These are phyloP conservation scores for Hysterium pulicare DNA, from an alignment of 2,329 filamentous ascomycete genomes.

Conservation along the genomic window DNA sequence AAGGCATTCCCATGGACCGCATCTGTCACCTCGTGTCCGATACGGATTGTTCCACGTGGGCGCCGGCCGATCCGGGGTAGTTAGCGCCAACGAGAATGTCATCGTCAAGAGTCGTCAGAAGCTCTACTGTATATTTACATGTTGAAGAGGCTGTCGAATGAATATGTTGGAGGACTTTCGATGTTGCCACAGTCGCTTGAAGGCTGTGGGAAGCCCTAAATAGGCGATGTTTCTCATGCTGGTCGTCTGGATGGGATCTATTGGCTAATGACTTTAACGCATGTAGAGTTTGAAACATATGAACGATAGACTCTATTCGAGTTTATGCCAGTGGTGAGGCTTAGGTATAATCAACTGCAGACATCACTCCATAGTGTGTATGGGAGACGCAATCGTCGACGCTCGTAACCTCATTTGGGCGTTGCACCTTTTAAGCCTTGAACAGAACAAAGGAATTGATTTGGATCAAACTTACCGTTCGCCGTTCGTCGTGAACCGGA, in stretches of 20 bases:
- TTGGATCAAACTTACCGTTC: not conserved
- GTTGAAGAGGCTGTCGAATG: not conserved
- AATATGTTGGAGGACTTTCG: not conserved
- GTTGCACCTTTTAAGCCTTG: not conserved
- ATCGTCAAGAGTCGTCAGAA: not conserved
- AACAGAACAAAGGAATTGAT: no score
- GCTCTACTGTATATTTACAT: not conserved
- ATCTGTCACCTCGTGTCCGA: not conserved
- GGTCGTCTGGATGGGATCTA: not conserved
- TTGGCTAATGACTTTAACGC: not conserved
- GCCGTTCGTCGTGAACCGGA: not conserved
- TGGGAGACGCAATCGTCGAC: not conserved
- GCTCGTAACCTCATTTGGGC: not conserved
- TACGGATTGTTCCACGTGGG: conserved; percentile 4
- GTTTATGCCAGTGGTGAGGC: not conserved
- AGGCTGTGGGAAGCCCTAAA: not conserved
- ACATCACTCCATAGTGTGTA: not conserved
- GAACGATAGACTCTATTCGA: not conserved
- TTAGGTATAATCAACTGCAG: not conserved
- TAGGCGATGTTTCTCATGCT: no score
- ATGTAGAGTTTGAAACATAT: not conserved
- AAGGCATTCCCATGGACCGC: no score
- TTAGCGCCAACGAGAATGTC: not conserved
- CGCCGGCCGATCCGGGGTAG: conserved; percentile 3
- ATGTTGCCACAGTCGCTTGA: not conserved